phyloP scores from a whole-genome alignment of 192 early-diverging fungal genomes.

The Coemansia sp. region DNA sequence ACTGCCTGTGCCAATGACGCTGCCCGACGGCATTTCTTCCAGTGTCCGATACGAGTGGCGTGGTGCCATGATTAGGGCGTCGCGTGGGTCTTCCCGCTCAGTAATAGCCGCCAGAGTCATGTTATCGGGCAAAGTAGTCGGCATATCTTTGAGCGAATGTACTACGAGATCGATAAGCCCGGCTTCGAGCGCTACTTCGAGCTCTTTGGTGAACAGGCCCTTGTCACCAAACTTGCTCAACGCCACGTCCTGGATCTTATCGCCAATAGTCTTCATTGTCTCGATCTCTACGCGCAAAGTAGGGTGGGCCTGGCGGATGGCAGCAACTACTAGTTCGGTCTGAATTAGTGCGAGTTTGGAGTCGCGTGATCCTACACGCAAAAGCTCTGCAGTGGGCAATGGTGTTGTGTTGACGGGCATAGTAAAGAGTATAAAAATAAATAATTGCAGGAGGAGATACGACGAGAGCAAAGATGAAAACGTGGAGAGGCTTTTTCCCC shows the following conservation, averaged over 20 bases:
- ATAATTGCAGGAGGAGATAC: not conserved
- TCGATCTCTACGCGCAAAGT: slow-evolving; percentile 53
- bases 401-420: not conserved
- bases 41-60: slow-evolving; percentile 47
- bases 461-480: not conserved
- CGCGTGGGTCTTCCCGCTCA: slow-evolving; percentile 88
- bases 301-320: slow-evolving; percentile 58
- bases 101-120: slow-evolving; percentile 83
- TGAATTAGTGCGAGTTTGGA: slow-evolving; percentile 90
- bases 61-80: slow-evolving; percentile 74
- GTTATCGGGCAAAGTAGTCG: slow-evolving; percentile 78
- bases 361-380: slow-evolving; percentile 78
- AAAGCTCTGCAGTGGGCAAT: not conserved
- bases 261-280: slow-evolving; percentile 73
- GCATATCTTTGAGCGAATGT: slow-evolving; percentile 94
- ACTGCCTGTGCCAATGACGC: slow-evolving; percentile 86
- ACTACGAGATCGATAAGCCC: slow-evolving; percentile 81
- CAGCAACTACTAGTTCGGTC: slow-evolving; percentile 66
- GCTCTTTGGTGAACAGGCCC: slow-evolving; percentile 88
- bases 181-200: slow-evolving; percentile 75
- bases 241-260: slow-evolving; percentile 80
- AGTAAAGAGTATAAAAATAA: not conserved
- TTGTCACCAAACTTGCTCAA: slow-evolving; percentile 91
- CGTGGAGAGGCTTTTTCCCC: not conserved
- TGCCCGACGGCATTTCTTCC: slow-evolving; percentile 67